Conservation (phyloP, 257 asterid species). For the Cynanchum wilfordii region DNA sequence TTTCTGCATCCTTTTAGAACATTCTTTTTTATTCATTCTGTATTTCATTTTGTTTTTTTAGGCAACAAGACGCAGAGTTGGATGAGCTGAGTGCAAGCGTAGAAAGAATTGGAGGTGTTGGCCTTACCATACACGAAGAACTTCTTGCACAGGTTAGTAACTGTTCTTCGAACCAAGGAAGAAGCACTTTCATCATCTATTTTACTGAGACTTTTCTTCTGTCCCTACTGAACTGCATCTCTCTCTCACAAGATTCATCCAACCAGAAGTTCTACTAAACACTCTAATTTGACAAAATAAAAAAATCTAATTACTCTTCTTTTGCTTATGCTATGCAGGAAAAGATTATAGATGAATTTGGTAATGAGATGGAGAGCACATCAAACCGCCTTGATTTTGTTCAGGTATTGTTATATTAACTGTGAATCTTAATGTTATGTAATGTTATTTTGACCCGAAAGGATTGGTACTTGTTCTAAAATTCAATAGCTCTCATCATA, state of each 20-base stretch:
- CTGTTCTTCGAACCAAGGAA: background rate
- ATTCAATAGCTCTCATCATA: background rate
- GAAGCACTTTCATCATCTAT: background rate
- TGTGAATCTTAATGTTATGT: background rate
- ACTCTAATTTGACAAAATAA: background rate
- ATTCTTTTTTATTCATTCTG: background rate
- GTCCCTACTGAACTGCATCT: slow-evolving; percentile 1
- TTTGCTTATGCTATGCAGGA: slow-evolving; percentile 44
- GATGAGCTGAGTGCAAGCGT: slow-evolving; percentile 82
- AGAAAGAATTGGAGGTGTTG: slow-evolving; percentile 87
- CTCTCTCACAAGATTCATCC: background rate
- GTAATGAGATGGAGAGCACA: slow-evolving; percentile 79
- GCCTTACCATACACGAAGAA: slow-evolving; percentile 97
- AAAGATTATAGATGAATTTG: slow-evolving; percentile 73
- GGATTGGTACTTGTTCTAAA: background rate
- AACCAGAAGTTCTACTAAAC: background rate
- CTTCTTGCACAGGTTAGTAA: slow-evolving; percentile 74
- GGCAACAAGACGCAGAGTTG: slow-evolving; percentile 28
- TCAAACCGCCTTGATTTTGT: slow-evolving; percentile 96
- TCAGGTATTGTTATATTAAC: slow-evolving; percentile 46
- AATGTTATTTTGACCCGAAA: background rate
- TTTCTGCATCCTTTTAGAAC: background rate
- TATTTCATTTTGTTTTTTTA: background rate
- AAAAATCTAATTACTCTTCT: background rate
- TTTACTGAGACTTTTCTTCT: background rate